Base-by-base conservation (phyloP, 2,329 filamentous ascomycete genomes). In the Phyllosticta citrichinensis region DNA sequence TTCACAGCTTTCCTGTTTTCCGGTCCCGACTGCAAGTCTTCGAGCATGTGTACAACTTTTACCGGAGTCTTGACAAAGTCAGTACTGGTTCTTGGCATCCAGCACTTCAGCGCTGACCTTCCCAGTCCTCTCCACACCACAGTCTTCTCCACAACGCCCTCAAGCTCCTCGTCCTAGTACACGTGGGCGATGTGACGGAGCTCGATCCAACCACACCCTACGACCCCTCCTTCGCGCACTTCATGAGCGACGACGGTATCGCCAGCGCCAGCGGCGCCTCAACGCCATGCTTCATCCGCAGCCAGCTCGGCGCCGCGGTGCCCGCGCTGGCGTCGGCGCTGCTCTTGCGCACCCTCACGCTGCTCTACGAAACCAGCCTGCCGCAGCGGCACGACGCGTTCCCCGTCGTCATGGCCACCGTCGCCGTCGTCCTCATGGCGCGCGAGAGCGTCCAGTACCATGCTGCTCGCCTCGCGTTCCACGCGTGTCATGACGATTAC, bases 361-460 rank as follows among this genome's bases (percentile, higher is more conserved):
- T 65, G 0, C 63, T 75, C 1, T 71, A 75, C 53, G 63, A 65
- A 11, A 64, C 74, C 10, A 64, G 70, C 6, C 62, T 73, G 5
- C 65, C 67, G 56, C 68, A 71, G 47, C 66, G 69, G 9, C 66
- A 66, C 58, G 57, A 65, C 1, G 66, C 73, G 12, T 75, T 71
- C 70, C 69, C 72, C 9, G 19, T 70, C 25, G 66, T 70, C 1
- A 63, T 75, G 3, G 71, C 71, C 1, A 65, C 70, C 2, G 64
- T 74, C 25, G 67, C 69, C 40, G 66, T 68, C 22, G 57, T 75
- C 2, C 64, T 74, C 14, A 74, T 75, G 72, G 70, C 68, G 0
- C 64, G 75, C 17, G 73, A 75, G 55, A 72, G 68, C 8, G 68
- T 73, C 17, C 72, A 75, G 22, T 75, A 74, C 64, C 72, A 75